These are phyloP conservation scores for Pseudopediastrum boryanum DNA, from an alignment of 139 green algal genomes.

Conservation along the genomic window DNA sequence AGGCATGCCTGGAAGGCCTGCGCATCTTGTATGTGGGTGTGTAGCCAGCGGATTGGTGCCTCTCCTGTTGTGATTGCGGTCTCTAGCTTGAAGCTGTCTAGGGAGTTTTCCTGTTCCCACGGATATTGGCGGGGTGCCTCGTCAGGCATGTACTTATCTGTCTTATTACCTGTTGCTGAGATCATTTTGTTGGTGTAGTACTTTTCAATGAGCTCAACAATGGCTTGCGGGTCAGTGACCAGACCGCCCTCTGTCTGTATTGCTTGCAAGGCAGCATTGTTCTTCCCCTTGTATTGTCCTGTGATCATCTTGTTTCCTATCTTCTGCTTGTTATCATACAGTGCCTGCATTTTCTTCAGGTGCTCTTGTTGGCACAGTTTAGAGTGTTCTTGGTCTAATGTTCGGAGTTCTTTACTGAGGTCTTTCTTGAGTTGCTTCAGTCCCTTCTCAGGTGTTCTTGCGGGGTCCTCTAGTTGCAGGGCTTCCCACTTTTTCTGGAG, in stretches of 20 bases:
- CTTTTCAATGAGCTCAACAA: background rate
- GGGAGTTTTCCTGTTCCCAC: background rate
- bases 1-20: slow-evolving; percentile 23
- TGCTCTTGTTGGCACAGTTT: slow-evolving; percentile 8
- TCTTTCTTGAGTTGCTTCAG: background rate
- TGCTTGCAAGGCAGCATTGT: background rate
- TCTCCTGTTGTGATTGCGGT: background rate
- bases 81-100: background rate
- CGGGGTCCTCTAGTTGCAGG: background rate
- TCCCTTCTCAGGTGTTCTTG: background rate
- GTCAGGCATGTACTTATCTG: background rate
- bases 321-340: background rate
- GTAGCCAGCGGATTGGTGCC: background rate
- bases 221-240: background rate
- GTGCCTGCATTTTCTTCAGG: background rate
- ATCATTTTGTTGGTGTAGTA: slow-evolving; percentile 4
- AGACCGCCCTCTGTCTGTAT: background rate
- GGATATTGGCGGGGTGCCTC: background rate
- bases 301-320: background rate
- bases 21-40: slow-evolving; percentile 17
- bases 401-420: background rate
- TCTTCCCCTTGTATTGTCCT: background rate
- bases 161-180: background rate
- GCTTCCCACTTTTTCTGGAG: background rate
- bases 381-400: background rate